A percentile compares a stretch with the other conserved stretches of the same genome.
These are phyloP conservation scores for Daldinia sp. DNA, from an alignment of 2,329 filamentous ascomycete genomes.

Conservation along the genomic window DNA sequence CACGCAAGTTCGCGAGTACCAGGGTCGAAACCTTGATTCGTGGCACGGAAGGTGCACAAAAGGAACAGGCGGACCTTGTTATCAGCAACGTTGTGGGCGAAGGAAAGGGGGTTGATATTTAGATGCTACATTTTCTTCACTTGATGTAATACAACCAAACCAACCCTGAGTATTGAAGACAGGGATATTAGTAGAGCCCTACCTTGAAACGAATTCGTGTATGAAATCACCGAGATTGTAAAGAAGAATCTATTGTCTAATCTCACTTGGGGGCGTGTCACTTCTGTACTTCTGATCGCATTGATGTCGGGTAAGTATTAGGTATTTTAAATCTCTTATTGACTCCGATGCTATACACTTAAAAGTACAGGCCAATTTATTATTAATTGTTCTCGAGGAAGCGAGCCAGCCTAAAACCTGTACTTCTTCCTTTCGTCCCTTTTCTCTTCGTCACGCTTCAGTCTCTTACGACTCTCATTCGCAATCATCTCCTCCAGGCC, in stretches of 20 bases:
- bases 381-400: not conserved
- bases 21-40: constrained; percentile 43
- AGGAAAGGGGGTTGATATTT: not conserved
- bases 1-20: constrained; percentile 48
- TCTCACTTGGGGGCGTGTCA: not conserved
- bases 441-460: constrained; percentile 86
- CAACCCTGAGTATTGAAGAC: too few relatives aligned
- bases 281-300: constrained; percentile 3
- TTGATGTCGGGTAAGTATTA: not conserved
- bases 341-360: constrained; percentile 30
- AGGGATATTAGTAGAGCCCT: too few relatives aligned
- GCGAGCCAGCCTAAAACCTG: constrained; percentile 50
- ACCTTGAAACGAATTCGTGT: not conserved
- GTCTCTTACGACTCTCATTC: constrained; percentile 86
- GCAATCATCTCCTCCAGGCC: constrained; percentile 97
- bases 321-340: constrained; percentile 1
- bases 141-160: too few relatives aligned
- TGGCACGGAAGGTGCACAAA: constrained; percentile 44
- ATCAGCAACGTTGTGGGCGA: not conserved
- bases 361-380: constrained; percentile 16
- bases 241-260: not conserved
- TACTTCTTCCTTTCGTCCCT: constrained; percentile 70
- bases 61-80: constrained; percentile 40
- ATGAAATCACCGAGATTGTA: not conserved
- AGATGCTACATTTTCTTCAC: not conserved